These are phyloP conservation scores for Coemansia sp. DNA, from an alignment of 192 early-diverging fungal genomes.

Conservation along the genomic window DNA sequence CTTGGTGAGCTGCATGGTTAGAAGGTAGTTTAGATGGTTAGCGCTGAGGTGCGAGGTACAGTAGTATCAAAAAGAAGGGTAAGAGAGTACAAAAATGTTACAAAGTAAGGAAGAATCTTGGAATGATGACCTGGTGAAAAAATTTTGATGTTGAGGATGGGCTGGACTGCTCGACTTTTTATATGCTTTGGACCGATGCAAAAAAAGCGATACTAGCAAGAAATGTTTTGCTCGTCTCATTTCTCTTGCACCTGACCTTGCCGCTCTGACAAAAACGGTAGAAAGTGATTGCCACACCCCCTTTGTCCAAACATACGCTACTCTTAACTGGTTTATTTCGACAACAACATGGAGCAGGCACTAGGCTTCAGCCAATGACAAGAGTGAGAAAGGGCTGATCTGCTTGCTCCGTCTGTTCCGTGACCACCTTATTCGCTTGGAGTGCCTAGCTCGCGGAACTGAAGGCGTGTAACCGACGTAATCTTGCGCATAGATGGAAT, in stretches of 20 bases:
- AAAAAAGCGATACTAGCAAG: not conserved
- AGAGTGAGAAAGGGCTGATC: not conserved
- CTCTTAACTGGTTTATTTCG: not conserved
- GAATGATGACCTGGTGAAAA: not conserved
- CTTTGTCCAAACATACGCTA: not conserved
- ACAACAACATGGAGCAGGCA: not conserved
- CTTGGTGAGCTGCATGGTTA: conserved; percentile 58
- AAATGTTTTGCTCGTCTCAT: not conserved
- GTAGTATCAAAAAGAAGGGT: not conserved
- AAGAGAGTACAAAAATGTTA: not conserved
- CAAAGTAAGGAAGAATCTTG: not conserved
- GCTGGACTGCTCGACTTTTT: conserved; percentile 7
- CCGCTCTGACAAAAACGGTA: not conserved
- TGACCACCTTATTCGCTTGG: not conserved
- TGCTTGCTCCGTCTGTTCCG: not conserved
- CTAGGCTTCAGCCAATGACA: not conserved
- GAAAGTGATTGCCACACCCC: not conserved
- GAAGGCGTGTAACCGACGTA: not conserved
- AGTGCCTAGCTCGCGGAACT: not conserved
- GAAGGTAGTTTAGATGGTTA: not conserved
- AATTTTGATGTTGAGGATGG: not conserved
- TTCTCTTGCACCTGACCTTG: not conserved
- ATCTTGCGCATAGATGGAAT: not conserved
- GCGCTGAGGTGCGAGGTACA: not conserved
- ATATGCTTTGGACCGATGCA: not conserved